Conservation (phyloP, 768 basidiomycete species). For the Agrocybe pediades region DNA sequence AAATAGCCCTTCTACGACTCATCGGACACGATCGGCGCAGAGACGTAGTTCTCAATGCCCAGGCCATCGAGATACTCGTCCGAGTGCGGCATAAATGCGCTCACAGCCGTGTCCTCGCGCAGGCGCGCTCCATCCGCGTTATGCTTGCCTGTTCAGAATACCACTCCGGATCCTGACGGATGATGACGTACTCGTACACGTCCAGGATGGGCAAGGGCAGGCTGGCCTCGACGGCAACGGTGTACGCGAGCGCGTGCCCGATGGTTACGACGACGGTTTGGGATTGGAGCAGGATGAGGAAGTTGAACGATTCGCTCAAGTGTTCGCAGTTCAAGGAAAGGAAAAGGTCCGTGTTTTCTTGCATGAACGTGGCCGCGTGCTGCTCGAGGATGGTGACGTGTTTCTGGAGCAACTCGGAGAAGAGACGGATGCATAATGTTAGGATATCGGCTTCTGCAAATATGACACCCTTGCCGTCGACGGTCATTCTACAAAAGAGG, state of each 20-base stretch:
- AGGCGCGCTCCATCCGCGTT: too few relatives aligned
- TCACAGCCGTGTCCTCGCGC: too few relatives aligned
- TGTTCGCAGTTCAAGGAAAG: constrained; percentile 39
- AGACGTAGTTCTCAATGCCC: constrained; percentile 50
- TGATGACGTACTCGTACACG: constrained; percentile 53
- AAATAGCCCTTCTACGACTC: constrained; percentile 50
- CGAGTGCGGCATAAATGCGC: constrained; percentile 44
- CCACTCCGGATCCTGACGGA: constrained; percentile 55
- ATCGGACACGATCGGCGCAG: constrained; percentile 56
- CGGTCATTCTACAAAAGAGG: too few relatives aligned
- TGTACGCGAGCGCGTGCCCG: constrained; percentile 65
- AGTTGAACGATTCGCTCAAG: constrained; percentile 53
- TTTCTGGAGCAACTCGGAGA: too few relatives aligned
- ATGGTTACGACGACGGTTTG: constrained; percentile 57
- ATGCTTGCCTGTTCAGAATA: constrained; percentile 55
- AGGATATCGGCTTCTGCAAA: too few relatives aligned
- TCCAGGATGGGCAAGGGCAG: constrained; percentile 55
- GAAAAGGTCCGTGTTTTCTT: too few relatives aligned
- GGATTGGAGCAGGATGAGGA: constrained; percentile 57
- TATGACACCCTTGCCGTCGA: too few relatives aligned
- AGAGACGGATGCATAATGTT: too few relatives aligned
- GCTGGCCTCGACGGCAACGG: constrained; percentile 45
- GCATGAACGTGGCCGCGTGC: too few relatives aligned
- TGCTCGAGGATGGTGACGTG: too few relatives aligned
- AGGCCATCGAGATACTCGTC: constrained; percentile 42